These are phyloP conservation scores for Linderniella brevidens DNA, from an alignment of 257 asterid genomes.

Conservation along the genomic window DNA sequence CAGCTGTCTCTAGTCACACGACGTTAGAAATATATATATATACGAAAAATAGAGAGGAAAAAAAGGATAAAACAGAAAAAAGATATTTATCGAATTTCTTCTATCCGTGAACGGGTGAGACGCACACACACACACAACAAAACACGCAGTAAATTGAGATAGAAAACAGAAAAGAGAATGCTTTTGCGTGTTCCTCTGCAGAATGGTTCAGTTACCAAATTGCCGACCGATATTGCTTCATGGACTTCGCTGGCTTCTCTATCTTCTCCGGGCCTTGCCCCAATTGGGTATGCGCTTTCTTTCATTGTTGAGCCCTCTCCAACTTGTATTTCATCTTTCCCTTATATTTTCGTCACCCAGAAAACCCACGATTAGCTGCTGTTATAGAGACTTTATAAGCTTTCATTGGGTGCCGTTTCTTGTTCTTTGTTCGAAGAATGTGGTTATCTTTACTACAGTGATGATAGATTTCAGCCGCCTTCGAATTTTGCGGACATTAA, in stretches of 20 bases:
- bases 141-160: too few relatives aligned
- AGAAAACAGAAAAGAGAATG: constrained; percentile 14
- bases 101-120: neutral
- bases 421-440: too few relatives aligned
- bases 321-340: neutral
- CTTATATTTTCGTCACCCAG: neutral
- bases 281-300: constrained; percentile 17
- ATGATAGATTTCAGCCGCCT: neutral
- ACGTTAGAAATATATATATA: too few relatives aligned
- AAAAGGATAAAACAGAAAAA: too few relatives aligned
- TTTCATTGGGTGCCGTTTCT: too few relatives aligned
- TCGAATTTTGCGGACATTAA: neutral
- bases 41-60: too few relatives aligned
- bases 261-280: constrained; percentile 22
- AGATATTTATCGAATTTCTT: neutral
- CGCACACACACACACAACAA: neutral
- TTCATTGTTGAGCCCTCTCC: neutral
- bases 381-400: too few relatives aligned
- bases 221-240: constrained; percentile 12
- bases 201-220: constrained; percentile 15
- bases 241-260: constrained; percentile 15
- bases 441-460: too few relatives aligned
- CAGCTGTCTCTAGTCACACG: too few relatives aligned
- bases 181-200: constrained; percentile 19
- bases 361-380: neutral